Evolutionary conservation across 768 basidiomycete genomes (phyloP).

Genomic region (Mrakia frigida): DNA sequence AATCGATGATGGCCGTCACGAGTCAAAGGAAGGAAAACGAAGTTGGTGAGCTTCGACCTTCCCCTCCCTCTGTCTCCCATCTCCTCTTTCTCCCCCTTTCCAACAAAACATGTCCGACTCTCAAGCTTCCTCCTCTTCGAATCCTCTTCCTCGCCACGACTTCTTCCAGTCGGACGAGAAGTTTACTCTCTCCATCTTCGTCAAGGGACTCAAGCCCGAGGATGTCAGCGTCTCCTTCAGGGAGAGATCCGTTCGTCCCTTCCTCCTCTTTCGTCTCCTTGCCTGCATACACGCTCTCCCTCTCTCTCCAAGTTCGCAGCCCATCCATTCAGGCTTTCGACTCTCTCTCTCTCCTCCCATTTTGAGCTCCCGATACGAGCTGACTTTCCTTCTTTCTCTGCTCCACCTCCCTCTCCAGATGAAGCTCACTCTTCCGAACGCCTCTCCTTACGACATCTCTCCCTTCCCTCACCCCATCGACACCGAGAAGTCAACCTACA

Average conservation of each 20-base stretch:
- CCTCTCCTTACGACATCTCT: slow-evolving; percentile 21
- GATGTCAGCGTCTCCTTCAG: slow-evolving; percentile 27
- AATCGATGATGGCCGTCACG: too few relatives aligned
- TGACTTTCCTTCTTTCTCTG: background rate
- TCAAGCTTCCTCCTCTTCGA: background rate
- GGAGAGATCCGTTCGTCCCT: slow-evolving; percentile 16
- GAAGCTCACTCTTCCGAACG: slow-evolving; percentile 18
- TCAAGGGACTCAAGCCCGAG: slow-evolving; percentile 20
- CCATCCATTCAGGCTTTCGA: background rate
- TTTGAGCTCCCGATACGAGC: too few relatives aligned
- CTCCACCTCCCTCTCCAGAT: background rate
- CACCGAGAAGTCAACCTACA: slow-evolving; percentile 19
- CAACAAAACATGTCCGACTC: background rate
- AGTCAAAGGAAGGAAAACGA: too few relatives aligned
- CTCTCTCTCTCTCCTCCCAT: too few relatives aligned
- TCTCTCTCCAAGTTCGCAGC: background rate
- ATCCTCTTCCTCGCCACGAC: slow-evolving; percentile 25
- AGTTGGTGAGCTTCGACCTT: slow-evolving; percentile 1
- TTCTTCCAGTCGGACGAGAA: slow-evolving; percentile 30
- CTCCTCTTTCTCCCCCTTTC: background rate
- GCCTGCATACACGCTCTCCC: background rate
- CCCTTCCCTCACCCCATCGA: slow-evolving; percentile 29
- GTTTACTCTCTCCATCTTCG: slow-evolving; percentile 23
- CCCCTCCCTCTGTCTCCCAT: background rate
- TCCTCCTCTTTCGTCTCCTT: too few relatives aligned